These are phyloP conservation scores for Phytophthora pseudosyringae DNA, from an alignment of 352 stramenopile species.

Conservation along the genomic window DNA sequence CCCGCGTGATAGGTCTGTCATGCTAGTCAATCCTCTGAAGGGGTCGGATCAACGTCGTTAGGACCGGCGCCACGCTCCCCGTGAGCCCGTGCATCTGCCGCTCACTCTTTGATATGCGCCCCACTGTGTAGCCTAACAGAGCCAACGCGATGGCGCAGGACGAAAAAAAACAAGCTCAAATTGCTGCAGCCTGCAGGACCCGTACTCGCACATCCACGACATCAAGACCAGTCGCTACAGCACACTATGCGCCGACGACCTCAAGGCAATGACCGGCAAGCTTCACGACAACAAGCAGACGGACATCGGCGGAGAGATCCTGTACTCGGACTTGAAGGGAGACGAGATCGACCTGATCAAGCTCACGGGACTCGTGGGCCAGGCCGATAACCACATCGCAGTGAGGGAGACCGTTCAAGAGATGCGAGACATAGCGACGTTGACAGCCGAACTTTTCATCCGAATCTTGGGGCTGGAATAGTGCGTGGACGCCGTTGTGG, in stretches of 20 bases:
- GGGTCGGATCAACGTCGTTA: no score
- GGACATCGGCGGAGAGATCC: constrained; percentile 61
- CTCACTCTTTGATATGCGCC: no score
- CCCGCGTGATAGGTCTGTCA: no score
- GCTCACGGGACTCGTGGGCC: constrained; percentile 65
- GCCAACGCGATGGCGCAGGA: no score
- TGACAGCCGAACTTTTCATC: constrained; percentile 74
- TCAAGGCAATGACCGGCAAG: constrained; percentile 76
- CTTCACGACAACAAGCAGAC: constrained; percentile 53
- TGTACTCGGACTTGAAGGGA: constrained; percentile 60
- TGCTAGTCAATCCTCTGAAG: no score
- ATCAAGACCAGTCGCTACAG: constrained; percentile 41
- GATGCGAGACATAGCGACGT: constrained; percentile 64
- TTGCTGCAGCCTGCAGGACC: constrained; percentile 76
- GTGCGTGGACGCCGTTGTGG: constrained; percentile 93
- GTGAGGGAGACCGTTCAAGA: constrained; percentile 50
- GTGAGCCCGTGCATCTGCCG: no score
- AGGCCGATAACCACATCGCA: constrained; percentile 38
- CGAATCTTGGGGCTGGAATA: constrained; percentile 86
- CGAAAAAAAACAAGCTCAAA: constrained; percentile 52
- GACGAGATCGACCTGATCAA: constrained; percentile 74
- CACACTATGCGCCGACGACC: constrained; percentile 63
- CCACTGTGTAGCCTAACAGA: no score
- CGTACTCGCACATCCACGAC: constrained; percentile 57
- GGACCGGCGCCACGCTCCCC: no score